phyloP scores from a whole-genome alignment of 106 monocot genomes.

The Dendrobium catenatum region DNA sequence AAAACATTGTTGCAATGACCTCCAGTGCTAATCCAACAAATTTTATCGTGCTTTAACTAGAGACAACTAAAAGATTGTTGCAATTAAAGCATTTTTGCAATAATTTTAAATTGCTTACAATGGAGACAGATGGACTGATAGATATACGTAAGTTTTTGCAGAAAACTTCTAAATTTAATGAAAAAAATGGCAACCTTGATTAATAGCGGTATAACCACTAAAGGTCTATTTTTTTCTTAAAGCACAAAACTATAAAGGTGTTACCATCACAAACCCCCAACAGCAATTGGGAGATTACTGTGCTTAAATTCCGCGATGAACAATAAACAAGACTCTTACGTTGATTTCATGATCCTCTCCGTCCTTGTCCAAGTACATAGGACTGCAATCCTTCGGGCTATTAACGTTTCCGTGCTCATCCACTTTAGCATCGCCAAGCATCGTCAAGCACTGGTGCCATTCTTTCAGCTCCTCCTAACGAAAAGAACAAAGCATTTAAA shows the following conservation, averaged over 20 bases:
- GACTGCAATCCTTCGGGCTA: conserved; percentile 24
- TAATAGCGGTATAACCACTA: background rate
- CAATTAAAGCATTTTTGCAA: background rate
- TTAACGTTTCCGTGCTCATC: conserved; percentile 61
- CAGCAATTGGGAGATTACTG: background rate
- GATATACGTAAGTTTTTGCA: background rate
- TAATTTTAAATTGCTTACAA: background rate
- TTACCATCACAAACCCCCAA: background rate
- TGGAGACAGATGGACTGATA: background rate
- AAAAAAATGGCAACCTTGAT: background rate
- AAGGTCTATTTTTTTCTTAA: background rate
- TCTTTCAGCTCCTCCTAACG: conserved; percentile 56
- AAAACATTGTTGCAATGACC: background rate
- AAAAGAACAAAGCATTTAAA: background rate
- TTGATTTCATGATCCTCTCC: conserved; percentile 72
- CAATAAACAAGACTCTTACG: conserved; percentile 19
- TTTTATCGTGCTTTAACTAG: background rate
- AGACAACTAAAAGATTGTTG: background rate
- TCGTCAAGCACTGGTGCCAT: conserved; percentile 70
- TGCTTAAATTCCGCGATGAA: background rate
- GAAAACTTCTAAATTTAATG: background rate
- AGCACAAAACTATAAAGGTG: background rate
- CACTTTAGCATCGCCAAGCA: conserved; percentile 69
- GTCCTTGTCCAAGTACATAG: conserved; percentile 65
- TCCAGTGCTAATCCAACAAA: background rate